phyloP scores from a whole-genome alignment of 257 asterid species.

The Solanum piurae region DNA sequence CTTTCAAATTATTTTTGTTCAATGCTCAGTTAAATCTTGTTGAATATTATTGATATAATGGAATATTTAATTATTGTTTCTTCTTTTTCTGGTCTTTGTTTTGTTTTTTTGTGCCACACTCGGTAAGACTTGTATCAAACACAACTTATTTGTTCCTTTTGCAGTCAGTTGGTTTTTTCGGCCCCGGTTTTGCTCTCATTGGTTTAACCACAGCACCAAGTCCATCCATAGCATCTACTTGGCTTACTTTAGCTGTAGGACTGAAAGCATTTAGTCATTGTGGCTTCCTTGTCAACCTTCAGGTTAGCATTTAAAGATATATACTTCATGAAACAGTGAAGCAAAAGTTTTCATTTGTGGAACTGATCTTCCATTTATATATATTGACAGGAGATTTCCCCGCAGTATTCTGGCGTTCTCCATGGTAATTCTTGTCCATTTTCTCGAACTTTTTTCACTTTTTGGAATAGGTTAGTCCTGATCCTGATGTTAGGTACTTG shows the following conservation, averaged over 20 bases:
- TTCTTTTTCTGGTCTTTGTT: not conserved
- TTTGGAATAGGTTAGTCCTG: not conserved
- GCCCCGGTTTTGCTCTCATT: constrained; percentile 75
- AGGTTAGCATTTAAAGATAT: constrained; percentile 36
- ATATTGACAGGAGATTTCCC: constrained; percentile 76
- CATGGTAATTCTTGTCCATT: constrained; percentile 48
- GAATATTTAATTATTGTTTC: not conserved
- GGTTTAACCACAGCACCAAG: constrained; percentile 68
- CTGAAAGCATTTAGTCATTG: constrained; percentile 91
- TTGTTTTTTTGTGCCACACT: not conserved
- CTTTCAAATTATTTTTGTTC: not conserved
- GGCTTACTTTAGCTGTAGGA: constrained; percentile 95
- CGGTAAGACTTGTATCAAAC: not conserved
- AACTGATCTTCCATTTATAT: constrained; percentile 11
- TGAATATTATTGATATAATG: not conserved
- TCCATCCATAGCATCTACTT: constrained; percentile 75
- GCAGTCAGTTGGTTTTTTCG: constrained; percentile 86
- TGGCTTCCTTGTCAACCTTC: constrained; percentile 96
- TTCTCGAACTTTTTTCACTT: not conserved
- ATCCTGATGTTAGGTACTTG: not conserved
- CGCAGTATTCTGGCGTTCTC: constrained; percentile 86
- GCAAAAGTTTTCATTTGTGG: not conserved
- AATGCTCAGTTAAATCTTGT: not conserved
- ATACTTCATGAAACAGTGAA: constrained; percentile 6
- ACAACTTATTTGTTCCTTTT: not conserved